Conservation (phyloP, 1,139 yeast species). For the Lodderomyces pseudojiufengensis region DNA sequence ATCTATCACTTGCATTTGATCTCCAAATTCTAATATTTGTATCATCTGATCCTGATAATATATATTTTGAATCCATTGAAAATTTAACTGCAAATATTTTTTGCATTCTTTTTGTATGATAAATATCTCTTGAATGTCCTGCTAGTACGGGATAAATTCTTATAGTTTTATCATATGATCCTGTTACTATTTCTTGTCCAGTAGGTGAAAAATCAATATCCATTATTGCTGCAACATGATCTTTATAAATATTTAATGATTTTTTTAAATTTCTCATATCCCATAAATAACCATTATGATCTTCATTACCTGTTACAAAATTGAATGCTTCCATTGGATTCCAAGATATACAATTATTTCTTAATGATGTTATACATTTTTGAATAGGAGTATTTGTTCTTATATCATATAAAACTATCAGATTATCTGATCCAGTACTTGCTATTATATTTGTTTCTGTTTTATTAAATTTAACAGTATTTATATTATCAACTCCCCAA, state of each 20-base stretch:
- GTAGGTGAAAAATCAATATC: conserved; percentile 95
- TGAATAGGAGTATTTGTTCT: conserved; percentile 93
- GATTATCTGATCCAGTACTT: conserved; percentile 88
- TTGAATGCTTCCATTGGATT: conserved; percentile 97
- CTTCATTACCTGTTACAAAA: conserved; percentile 91
- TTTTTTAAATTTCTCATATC: conserved; percentile 90
- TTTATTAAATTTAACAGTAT: conserved; percentile 78
- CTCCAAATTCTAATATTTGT: conserved; percentile 95
- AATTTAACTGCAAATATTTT: conserved; percentile 79
- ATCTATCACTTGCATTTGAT: conserved; percentile 76
- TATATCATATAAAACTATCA: conserved; percentile 84
- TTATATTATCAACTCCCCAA: conserved; percentile 96
- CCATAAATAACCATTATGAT: conserved; percentile 90
- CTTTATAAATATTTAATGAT: conserved; percentile 82
- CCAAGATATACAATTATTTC: conserved; percentile 89
- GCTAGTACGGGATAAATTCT: conserved; percentile 71
- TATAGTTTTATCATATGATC: conserved; percentile 90
- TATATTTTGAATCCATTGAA: conserved; percentile 84
- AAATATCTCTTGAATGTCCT: conserved; percentile 92
- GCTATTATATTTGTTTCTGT: conserved; percentile 90
- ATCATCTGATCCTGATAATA: conserved; percentile 91
- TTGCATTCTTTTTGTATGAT: conserved; percentile 98
- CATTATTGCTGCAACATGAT: conserved; percentile 94
- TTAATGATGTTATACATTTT: conserved; percentile 75
- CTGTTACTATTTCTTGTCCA: conserved; percentile 93